Conservation (phyloP, 164 flowering plant species). For the Magnolia changhungtana region DNA sequence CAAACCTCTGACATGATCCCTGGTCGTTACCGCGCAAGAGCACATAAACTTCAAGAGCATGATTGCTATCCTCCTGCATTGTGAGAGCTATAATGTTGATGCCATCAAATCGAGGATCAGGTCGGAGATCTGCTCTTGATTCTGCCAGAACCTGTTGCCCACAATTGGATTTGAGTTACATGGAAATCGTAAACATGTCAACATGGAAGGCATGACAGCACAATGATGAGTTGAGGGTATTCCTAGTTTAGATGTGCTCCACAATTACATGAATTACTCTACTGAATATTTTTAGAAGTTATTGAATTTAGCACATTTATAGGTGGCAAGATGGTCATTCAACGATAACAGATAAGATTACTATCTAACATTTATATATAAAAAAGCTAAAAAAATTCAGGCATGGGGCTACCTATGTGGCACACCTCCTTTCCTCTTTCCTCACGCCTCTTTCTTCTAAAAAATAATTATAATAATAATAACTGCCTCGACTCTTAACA, state of each 20-base stretch:
- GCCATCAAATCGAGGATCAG: constrained; percentile 91
- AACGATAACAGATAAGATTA: background rate
- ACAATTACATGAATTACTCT: background rate
- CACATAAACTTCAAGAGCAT: constrained; percentile 40
- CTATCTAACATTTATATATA: background rate
- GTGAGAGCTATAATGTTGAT: constrained; percentile 62
- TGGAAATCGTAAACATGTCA: background rate
- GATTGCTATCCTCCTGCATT: constrained; percentile 60
- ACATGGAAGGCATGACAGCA: background rate
- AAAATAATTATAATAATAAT: no score
- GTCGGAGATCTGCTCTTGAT: constrained; percentile 81
- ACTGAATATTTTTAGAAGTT: background rate
- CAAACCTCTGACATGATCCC: constrained; percentile 23
- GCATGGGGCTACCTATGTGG: no score
- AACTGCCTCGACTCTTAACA: no score
- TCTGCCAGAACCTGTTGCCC: constrained; percentile 69
- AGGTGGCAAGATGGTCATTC: background rate
- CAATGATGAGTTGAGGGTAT: background rate
- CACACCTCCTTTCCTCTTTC: no score
- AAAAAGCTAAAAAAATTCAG: background rate
- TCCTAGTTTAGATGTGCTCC: background rate
- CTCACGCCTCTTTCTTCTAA: no score
- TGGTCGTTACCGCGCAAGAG: constrained; percentile 42
- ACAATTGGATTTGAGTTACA: constrained; percentile 7
- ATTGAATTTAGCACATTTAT: background rate